phyloP scores from a whole-genome alignment of 2,329 filamentous ascomycete species.

The Botrytis hyacinthi region DNA sequence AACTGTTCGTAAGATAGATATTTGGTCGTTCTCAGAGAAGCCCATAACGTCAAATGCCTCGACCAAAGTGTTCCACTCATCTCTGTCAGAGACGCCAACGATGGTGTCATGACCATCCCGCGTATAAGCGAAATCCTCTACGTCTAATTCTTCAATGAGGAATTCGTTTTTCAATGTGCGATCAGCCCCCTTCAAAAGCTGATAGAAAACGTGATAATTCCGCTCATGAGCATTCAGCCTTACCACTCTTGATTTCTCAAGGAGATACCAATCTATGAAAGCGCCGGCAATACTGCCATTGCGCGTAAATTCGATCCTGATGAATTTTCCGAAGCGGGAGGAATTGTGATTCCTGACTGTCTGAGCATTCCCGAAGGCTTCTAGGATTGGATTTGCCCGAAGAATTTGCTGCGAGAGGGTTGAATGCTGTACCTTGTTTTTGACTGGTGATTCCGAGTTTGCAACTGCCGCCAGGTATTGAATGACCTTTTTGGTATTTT shows the following conservation, averaged over 20 bases:
- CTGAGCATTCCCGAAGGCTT: slow-evolving; percentile 97
- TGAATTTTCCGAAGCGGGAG: slow-evolving; percentile 97
- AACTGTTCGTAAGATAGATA: slow-evolving; percentile 78
- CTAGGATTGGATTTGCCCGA: slow-evolving; percentile 92
- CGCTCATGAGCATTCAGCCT: slow-evolving; percentile 82
- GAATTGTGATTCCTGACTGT: slow-evolving; percentile 98
- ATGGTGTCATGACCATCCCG: slow-evolving; percentile 89
- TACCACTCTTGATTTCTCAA: slow-evolving; percentile 98
- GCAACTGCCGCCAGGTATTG: slow-evolving; percentile 96
- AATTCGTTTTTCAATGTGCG: slow-evolving; percentile 70
- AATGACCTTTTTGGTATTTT: slow-evolving; percentile 99
- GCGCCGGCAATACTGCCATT: slow-evolving; percentile 89
- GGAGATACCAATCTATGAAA: slow-evolving; percentile 96
- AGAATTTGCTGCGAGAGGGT: slow-evolving; percentile 96
- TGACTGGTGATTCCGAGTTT: slow-evolving; percentile 69
- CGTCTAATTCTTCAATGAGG: slow-evolving; percentile 69
- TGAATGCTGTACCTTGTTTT: slow-evolving; percentile 64
- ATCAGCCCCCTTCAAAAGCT: slow-evolving; percentile 83
- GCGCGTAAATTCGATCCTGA: slow-evolving; percentile 89
- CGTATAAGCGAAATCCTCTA: slow-evolving; percentile 90
- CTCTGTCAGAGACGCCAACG: slow-evolving; percentile 80
- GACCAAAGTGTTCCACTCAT: slow-evolving; percentile 86
- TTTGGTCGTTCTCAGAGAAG: slow-evolving; percentile 81
- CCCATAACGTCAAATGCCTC: slow-evolving; percentile 96
- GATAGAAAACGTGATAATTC: slow-evolving; percentile 98